Conservation (phyloP, 2,329 filamentous ascomycete genomes). For the Chrysoporthe cubensis region DNA sequence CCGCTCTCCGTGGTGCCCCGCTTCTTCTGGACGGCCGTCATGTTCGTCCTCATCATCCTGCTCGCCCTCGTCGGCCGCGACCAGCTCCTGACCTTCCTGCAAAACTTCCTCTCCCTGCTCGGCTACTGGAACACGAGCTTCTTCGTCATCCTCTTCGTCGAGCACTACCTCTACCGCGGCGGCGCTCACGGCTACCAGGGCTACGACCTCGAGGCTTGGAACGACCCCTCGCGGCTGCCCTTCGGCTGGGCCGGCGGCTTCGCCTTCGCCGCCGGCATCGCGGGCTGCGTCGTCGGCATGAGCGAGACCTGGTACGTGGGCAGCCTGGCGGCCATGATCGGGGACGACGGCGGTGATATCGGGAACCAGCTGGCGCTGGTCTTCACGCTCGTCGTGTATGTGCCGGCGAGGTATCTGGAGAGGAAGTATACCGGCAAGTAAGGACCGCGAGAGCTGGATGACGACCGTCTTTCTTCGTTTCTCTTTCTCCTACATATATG, state of each 20-base stretch:
- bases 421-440: conserved; percentile 48
- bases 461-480: neutral
- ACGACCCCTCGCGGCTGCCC: conserved; percentile 47
- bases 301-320: conserved; percentile 60
- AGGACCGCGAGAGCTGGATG: neutral
- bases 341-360: conserved; percentile 50
- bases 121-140: conserved; percentile 56
- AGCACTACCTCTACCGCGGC: conserved; percentile 53
- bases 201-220: conserved; percentile 55
- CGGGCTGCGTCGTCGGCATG: conserved; percentile 61
- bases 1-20: conserved; percentile 49
- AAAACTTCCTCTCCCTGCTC: conserved; percentile 52
- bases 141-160: conserved; percentile 51
- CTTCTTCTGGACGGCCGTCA: conserved; percentile 51
- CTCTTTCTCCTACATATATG: neutral
- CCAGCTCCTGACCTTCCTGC: conserved; percentile 47
- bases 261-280: conserved; percentile 50
- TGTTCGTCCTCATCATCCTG: conserved; percentile 49
- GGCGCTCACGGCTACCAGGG: conserved; percentile 41
- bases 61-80: conserved; percentile 49
- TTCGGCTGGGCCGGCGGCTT: conserved; percentile 46
- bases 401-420: conserved; percentile 54
- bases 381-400: conserved; percentile 51
- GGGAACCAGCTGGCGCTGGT: conserved; percentile 57
- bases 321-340: conserved; percentile 47